These are phyloP conservation scores for Starmerella bombi DNA, from an alignment of 805 yeast genomes.

Conservation along the genomic window DNA sequence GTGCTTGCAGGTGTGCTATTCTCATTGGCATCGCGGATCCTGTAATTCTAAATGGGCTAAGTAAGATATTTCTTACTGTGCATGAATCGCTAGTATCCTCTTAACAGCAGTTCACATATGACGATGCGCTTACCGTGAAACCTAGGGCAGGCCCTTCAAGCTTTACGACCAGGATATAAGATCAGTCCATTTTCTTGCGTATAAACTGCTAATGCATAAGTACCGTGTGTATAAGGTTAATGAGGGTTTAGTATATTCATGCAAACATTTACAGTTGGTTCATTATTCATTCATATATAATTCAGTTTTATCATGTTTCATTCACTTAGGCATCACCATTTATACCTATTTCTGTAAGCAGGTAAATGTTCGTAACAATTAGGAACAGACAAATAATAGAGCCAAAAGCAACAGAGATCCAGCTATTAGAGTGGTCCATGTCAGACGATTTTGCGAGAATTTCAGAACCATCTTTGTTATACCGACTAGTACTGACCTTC, in stretches of 20 bases:
- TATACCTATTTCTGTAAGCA: slow-evolving; percentile 36
- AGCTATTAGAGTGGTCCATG: slow-evolving; percentile 38
- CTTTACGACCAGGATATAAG: no score
- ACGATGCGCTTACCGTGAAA: no score
- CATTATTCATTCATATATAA: neutral
- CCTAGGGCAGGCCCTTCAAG: no score
- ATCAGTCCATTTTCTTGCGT: no score
- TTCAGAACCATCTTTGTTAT: slow-evolving; percentile 5
- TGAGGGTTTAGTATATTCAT: no score
- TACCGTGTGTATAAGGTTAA: neutral
- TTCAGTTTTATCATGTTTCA: neutral
- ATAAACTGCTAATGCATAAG: no score
- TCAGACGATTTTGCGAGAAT: slow-evolving; percentile 10
- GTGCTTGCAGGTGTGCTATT: slow-evolving; percentile 41
- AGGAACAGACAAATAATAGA: slow-evolving; percentile 57
- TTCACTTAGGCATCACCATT: slow-evolving; percentile 4
- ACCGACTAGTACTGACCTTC: slow-evolving; percentile 29
- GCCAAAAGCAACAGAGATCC: slow-evolving; percentile 42
- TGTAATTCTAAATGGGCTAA: no score
- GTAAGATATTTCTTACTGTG: no score
- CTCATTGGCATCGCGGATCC: slow-evolving; percentile 11
- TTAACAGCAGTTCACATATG: no score
- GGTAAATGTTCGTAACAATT: slow-evolving; percentile 55
- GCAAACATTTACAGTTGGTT: no score
- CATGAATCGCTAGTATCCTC: no score